phyloP scores from a whole-genome alignment of 345 rosid genomes.

The Gossypium stocksii region DNA sequence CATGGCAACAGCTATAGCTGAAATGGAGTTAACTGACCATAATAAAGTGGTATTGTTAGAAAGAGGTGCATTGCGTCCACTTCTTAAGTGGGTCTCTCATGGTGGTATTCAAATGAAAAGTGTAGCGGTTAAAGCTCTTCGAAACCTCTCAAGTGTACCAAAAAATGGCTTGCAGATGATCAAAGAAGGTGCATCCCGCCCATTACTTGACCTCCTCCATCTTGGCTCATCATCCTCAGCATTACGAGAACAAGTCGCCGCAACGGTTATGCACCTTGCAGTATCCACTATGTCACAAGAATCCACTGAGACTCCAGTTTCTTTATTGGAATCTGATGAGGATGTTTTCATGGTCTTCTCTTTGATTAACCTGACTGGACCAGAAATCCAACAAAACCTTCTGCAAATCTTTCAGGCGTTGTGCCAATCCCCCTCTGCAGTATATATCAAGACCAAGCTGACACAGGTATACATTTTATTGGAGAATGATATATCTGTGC shows the following conservation, averaged over 20 bases:
- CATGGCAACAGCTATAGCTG: slow-evolving; percentile 54
- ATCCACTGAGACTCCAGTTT: slow-evolving; percentile 24
- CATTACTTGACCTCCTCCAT: slow-evolving; percentile 42
- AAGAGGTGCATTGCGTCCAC: slow-evolving; percentile 48
- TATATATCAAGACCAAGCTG: slow-evolving; percentile 39
- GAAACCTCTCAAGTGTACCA: slow-evolving; percentile 48
- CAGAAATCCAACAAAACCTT: slow-evolving; percentile 47
- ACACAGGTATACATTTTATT: slow-evolving; percentile 39
- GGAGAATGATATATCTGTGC: not conserved
- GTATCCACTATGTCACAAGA: slow-evolving; percentile 45
- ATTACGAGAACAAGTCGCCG: slow-evolving; percentile 53
- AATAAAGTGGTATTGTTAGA: slow-evolving; percentile 49
- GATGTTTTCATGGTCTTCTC: slow-evolving; percentile 50
- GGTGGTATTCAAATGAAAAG: slow-evolving; percentile 33
- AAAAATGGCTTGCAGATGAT: slow-evolving; percentile 57
- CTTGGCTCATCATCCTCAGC: slow-evolving; percentile 33
- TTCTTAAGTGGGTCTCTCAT: slow-evolving; percentile 41
- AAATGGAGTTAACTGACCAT: slow-evolving; percentile 60
- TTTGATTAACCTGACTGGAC: slow-evolving; percentile 43
- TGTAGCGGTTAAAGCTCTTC: slow-evolving; percentile 48
- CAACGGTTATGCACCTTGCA: slow-evolving; percentile 53
- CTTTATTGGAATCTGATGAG: slow-evolving; percentile 54
- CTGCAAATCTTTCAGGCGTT: slow-evolving; percentile 51
- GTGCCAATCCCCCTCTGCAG: slow-evolving; percentile 51
- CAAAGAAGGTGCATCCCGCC: slow-evolving; percentile 49